Percentiles rank a stretch among this genome's conserved stretches.
Evolutionary conservation across 2,329 filamentous ascomycete species (phyloP).

Genomic region (Claviceps humidiphila): DNA sequence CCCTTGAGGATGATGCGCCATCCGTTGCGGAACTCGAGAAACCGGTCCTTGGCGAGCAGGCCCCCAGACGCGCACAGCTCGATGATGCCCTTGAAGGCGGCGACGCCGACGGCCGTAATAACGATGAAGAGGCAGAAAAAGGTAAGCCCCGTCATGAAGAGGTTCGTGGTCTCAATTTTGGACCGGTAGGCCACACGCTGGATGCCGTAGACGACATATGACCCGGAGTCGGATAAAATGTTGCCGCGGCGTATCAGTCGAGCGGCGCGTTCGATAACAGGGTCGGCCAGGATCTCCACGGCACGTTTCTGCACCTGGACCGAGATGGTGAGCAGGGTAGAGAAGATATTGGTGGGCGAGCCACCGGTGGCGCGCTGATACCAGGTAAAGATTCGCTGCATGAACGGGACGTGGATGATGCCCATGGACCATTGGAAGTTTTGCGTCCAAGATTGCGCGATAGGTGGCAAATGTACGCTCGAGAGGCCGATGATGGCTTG

Average conservation of each 20-base stretch:
- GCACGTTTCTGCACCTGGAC: constrained; percentile 64
- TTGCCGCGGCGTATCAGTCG: constrained; percentile 30
- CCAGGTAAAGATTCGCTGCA: constrained; percentile 83
- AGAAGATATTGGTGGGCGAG: constrained; percentile 65
- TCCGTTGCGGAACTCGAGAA: constrained; percentile 83
- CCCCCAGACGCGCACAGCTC: constrained; percentile 61
- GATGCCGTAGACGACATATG: constrained; percentile 61
- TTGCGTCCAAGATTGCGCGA: constrained; percentile 84
- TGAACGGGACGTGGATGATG: constrained; percentile 70
- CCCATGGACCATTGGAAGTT: constrained; percentile 98
- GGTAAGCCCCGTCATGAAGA: constrained; percentile 79
- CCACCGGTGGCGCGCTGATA: constrained; percentile 88
- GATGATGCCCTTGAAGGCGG: constrained; percentile 66
- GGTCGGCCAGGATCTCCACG: constrained; percentile 30
- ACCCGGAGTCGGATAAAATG: constrained; percentile 37
- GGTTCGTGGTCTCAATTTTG: constrained; percentile 74
- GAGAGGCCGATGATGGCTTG: constrained; percentile 84
- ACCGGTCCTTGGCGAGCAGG: constrained; percentile 72
- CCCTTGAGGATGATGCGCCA: constrained; percentile 88
- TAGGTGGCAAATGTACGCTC: constrained; percentile 65
- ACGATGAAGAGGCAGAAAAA: constrained; percentile 80
- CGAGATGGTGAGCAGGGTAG: constrained; percentile 57
- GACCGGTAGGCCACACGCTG: constrained; percentile 78
- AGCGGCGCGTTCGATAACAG: constrained; percentile 18
- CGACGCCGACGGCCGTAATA: constrained; percentile 57